Conservation (phyloP, 768 basidiomycete species). For the Cystobasidium tubakii region DNA sequence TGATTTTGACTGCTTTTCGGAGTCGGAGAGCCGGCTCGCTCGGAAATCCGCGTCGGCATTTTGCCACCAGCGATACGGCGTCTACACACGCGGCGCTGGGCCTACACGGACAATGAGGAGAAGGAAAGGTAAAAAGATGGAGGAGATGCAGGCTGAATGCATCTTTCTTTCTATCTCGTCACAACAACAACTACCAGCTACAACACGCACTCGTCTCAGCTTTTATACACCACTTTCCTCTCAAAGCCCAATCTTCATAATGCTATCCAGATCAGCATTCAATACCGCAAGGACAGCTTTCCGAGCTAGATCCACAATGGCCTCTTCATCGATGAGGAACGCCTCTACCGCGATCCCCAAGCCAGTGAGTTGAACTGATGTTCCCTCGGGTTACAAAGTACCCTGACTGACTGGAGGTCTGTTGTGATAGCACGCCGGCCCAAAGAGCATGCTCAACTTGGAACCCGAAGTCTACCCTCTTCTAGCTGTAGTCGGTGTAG, state of each 20-base stretch:
- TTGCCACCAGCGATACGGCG: neutral
- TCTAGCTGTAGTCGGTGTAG: slow-evolving; percentile 10
- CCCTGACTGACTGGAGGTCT: neutral
- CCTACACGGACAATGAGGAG: neutral
- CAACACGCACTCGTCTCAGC: neutral
- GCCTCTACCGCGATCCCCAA: neutral
- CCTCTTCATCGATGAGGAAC: neutral
- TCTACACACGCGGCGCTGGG: neutral
- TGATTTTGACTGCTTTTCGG: neutral
- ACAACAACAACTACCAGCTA: neutral
- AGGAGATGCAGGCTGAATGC: neutral
- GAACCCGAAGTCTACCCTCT: slow-evolving; percentile 33
- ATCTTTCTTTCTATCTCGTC: neutral
- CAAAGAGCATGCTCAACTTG: slow-evolving; percentile 26
- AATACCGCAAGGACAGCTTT: slow-evolving; percentile 12
- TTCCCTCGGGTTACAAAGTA: neutral
- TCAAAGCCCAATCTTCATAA: neutral
- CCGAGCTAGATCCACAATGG: slow-evolving; percentile 11
- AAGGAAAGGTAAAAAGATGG: neutral
- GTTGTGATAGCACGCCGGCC: neutral
- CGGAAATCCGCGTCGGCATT: neutral
- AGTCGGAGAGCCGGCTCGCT: neutral
- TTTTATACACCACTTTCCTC: neutral
- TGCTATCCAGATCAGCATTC: slow-evolving; percentile 5
- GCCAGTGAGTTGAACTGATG: neutral